A percentile compares a stretch with the other conserved stretches of the same genome.
Conservation (phyloP, 73 alveolate species). For the Tetrahymena borealis region DNA sequence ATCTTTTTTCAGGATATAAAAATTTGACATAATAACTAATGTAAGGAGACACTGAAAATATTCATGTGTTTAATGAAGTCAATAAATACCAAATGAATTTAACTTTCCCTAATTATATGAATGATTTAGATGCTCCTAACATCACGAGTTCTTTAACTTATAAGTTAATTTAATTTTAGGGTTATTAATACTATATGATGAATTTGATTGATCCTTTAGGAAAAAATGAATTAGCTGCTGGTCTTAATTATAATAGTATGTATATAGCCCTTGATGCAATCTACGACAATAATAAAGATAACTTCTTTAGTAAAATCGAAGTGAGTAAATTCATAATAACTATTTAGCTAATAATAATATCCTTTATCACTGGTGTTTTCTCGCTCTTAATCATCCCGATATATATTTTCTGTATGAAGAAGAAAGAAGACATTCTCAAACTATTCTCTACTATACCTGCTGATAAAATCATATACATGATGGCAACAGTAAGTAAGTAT, state of each 20-base stretch:
- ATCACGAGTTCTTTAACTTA: neutral
- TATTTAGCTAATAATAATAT: neutral
- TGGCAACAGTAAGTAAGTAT: neutral
- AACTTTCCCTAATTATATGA: neutral
- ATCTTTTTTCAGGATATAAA: neutral
- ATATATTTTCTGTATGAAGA: neutral
- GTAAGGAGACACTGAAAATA: neutral
- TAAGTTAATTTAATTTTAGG: neutral
- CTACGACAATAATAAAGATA: neutral
- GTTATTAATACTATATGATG: neutral
- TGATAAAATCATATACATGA: neutral
- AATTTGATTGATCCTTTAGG: neutral
- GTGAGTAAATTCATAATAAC: neutral
- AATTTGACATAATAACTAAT: neutral
- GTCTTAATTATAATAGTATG: neutral
- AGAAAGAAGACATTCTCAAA: neutral
- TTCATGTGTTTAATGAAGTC: neutral
- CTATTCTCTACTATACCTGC: neutral
- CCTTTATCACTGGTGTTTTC: neutral
- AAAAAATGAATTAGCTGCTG: neutral
- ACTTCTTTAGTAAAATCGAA: neutral
- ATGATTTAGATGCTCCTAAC: neutral
- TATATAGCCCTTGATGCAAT: neutral
- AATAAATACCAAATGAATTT: neutral
- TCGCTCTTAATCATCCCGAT: neutral